These are phyloP conservation scores for Telfairia occidentalis DNA, from an alignment of 331 rosid species.

Conservation along the genomic window DNA sequence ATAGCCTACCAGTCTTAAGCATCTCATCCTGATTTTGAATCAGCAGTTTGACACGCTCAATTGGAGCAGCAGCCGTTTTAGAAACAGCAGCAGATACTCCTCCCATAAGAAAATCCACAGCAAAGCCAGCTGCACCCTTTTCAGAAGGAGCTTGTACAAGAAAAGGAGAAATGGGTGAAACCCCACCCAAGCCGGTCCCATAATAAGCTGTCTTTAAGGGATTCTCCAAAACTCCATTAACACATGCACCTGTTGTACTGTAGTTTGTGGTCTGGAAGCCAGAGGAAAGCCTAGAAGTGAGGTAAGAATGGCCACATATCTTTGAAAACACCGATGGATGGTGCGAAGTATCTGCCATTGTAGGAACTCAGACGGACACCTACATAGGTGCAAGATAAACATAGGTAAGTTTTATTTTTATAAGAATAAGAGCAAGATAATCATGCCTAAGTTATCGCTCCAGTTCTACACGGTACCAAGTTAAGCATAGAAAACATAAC, in stretches of 20 bases:
- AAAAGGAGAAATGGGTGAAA: slow-evolving; percentile 24
- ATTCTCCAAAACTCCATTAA: slow-evolving; percentile 29
- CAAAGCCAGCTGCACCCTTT: slow-evolving; percentile 46
- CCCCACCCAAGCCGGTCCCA: slow-evolving; percentile 34
- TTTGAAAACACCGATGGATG: slow-evolving; percentile 65
- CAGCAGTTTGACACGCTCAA: slow-evolving; percentile 70
- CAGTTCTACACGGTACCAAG: neutral
- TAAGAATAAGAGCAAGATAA: neutral
- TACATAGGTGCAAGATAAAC: slow-evolving; percentile 12
- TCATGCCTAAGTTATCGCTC: neutral
- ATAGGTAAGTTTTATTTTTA: neutral
- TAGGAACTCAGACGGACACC: slow-evolving; percentile 32
- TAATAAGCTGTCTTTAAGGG: slow-evolving; percentile 19
- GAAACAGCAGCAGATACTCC: slow-evolving; percentile 93
- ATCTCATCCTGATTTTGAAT: slow-evolving; percentile 87
- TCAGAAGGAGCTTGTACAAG: slow-evolving; percentile 55
- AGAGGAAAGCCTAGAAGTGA: slow-evolving; percentile 49
- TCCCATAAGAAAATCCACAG: slow-evolving; percentile 75
- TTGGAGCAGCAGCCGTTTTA: slow-evolving; percentile 91
- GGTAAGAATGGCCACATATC: slow-evolving; percentile 50
- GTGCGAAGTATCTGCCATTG: slow-evolving; percentile 52
- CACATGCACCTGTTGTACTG: slow-evolving; percentile 16
- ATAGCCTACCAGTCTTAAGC: slow-evolving; percentile 66
- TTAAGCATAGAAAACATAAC: neutral
- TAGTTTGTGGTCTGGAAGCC: slow-evolving; percentile 23